phyloP scores from a whole-genome alignment of 148 eudicot genomes.

The Agrostemma githago region DNA sequence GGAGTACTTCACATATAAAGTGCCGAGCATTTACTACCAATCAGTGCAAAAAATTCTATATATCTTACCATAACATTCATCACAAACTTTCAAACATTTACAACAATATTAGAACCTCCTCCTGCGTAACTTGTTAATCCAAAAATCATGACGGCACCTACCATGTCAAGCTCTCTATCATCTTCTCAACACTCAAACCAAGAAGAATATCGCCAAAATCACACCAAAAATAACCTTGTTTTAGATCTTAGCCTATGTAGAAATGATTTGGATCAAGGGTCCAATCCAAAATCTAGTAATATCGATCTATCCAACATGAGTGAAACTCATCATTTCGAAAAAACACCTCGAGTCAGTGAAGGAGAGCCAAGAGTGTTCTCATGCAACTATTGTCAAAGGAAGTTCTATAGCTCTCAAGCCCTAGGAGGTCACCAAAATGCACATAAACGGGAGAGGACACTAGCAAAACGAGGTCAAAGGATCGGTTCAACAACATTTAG shows the following conservation, averaged over 20 bases:
- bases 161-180: constrained; percentile 10
- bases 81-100: constrained; percentile 4
- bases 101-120: neutral
- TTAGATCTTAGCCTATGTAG: constrained; percentile 53
- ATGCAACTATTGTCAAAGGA: constrained; percentile 82
- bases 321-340: constrained; percentile 21
- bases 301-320: constrained; percentile 5
- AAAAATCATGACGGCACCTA: constrained; percentile 19
- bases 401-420: constrained; percentile 90
- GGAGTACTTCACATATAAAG: constrained; percentile 17
- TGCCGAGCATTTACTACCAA: constrained; percentile 18
- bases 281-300: constrained; percentile 26
- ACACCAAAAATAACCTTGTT: constrained; percentile 21
- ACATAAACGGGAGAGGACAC: constrained; percentile 67
- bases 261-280: constrained; percentile 29
- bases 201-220: constrained; percentile 7
- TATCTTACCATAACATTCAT: constrained; percentile 1
- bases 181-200: constrained; percentile 9
- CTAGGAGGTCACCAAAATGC: constrained; percentile 95
- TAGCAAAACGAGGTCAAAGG: constrained; percentile 28
- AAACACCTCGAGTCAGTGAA: constrained; percentile 23
- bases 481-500: constrained; percentile 14
- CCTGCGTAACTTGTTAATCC: neutral
- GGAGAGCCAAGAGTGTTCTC: constrained; percentile 62
- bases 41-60: constrained; percentile 12